phyloP scores from a whole-genome alignment of 2,329 filamentous ascomycete species.

The Claviceps capensis region DNA sequence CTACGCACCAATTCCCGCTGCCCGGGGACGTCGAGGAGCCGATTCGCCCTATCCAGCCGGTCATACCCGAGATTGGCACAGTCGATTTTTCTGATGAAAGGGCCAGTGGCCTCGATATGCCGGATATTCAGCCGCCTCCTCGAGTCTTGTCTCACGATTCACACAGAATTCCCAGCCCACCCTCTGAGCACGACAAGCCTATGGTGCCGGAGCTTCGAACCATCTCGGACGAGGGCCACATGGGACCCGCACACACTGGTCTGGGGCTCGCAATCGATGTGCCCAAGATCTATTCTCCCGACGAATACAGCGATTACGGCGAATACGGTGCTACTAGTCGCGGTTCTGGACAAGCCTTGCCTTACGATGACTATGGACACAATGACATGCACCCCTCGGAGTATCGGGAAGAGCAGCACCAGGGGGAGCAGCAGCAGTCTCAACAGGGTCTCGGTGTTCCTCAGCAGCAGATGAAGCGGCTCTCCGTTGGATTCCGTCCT shows the following conservation, averaged over 20 bases:
- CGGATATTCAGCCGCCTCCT: constrained; percentile 17
- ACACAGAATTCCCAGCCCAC: constrained; percentile 12
- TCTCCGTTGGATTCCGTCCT: constrained; percentile 67
- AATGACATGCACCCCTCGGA: constrained; percentile 18
- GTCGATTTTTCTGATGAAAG: constrained; percentile 18
- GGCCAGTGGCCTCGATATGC: constrained; percentile 11
- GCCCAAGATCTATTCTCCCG: constrained; percentile 16
- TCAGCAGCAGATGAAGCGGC: constrained; percentile 37
- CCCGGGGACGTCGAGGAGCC: constrained; percentile 13
- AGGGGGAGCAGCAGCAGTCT: constrained; percentile 17
- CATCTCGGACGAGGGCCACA: constrained; percentile 6
- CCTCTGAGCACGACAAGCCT: constrained; percentile 7
- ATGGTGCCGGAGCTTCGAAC: constrained; percentile 6
- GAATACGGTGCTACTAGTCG: constrained; percentile 6
- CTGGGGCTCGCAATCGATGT: constrained; percentile 24
- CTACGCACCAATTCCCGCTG: constrained; percentile 11
- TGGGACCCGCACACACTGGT: constrained; percentile 13
- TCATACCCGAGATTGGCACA: constrained; percentile 26
- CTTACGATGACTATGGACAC: constrained; percentile 9
- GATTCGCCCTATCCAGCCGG: constrained; percentile 18
- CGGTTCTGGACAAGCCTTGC: constrained; percentile 4
- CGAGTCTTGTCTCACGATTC: constrained; percentile 16
- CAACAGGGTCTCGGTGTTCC: constrained; percentile 37
- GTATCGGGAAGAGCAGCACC: constrained; percentile 14
- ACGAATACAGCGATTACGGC: not conserved